Evolutionary conservation across 345 rosid species (phyloP).

Genomic region (Corymbia maculata): DNA sequence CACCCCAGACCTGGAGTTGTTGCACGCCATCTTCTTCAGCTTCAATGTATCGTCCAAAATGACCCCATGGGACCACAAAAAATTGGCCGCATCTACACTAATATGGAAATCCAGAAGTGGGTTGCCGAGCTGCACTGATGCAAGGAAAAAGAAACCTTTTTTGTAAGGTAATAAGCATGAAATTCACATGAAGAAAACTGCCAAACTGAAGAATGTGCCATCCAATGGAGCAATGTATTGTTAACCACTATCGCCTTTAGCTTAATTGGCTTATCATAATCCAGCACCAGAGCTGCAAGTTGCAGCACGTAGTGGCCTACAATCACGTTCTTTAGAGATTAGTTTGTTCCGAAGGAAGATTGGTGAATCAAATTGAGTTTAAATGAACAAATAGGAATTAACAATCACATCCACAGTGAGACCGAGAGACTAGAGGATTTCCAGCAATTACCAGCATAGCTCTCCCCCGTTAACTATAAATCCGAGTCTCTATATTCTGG

Average conservation of each 20-base stretch:
- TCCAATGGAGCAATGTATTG: neutral
- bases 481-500: neutral
- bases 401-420: neutral
- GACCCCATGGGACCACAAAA: conserved; percentile 28
- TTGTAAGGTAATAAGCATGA: neutral
- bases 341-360: neutral
- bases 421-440: neutral
- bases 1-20: conserved; percentile 6
- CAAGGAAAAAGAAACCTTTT: neutral
- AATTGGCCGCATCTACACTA: conserved; percentile 13
- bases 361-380: neutral
- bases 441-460: neutral
- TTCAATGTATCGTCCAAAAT: conserved; percentile 22
- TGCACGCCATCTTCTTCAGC: conserved; percentile 19
- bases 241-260: conserved; percentile 22
- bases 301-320: conserved; percentile 31
- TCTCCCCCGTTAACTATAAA: neutral
- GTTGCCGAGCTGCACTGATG: conserved; percentile 24
- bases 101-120: conserved; percentile 20
- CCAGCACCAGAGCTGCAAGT: conserved; percentile 17
- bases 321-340: neutral
- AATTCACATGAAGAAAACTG: neutral
- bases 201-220: neutral
- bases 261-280: conserved; percentile 22
- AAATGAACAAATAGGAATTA: too few relatives aligned